phyloP scores from a whole-genome alignment of 2,329 filamentous ascomycete genomes.

The Penicillium sp. region DNA sequence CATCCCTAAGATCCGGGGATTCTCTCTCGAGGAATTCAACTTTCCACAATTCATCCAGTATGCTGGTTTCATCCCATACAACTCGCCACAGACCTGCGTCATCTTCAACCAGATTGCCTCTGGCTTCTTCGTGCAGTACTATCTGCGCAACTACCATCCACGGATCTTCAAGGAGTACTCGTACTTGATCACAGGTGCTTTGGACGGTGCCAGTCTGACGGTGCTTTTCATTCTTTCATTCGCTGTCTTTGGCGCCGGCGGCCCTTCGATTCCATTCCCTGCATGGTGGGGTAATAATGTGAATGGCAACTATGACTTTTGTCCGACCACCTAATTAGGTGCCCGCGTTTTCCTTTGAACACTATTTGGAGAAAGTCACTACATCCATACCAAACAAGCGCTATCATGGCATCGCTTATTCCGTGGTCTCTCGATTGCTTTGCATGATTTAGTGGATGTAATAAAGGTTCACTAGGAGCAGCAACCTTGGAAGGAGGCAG shows the following conservation, averaged over 20 bases:
- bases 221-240: constrained; percentile 54
- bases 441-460: too few species aligned
- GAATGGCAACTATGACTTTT: constrained; percentile 48
- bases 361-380: too few species aligned
- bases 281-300: constrained; percentile 55
- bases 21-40: constrained; percentile 46
- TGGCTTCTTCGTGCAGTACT: constrained; percentile 51
- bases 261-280: constrained; percentile 44
- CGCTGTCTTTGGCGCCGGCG: constrained; percentile 53
- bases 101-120: constrained; percentile 42
- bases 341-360: too few species aligned
- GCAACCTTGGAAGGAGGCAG: not conserved
- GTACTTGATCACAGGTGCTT: constrained; percentile 52
- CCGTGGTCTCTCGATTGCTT: not conserved
- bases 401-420: too few species aligned
- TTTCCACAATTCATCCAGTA: constrained; percentile 54
- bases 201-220: constrained; percentile 49
- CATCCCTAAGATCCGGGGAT: constrained; percentile 43
- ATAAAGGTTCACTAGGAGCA: not conserved
- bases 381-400: too few species aligned
- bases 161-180: constrained; percentile 53
- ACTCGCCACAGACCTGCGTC: constrained; percentile 54
- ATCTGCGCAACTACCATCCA: constrained; percentile 51
- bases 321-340: constrained; percentile 32
- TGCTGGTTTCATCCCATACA: constrained; percentile 54